Base-by-base conservation (phyloP, 1,284 basidiomycete genomes). In the Rhodofomes roseus region DNA sequence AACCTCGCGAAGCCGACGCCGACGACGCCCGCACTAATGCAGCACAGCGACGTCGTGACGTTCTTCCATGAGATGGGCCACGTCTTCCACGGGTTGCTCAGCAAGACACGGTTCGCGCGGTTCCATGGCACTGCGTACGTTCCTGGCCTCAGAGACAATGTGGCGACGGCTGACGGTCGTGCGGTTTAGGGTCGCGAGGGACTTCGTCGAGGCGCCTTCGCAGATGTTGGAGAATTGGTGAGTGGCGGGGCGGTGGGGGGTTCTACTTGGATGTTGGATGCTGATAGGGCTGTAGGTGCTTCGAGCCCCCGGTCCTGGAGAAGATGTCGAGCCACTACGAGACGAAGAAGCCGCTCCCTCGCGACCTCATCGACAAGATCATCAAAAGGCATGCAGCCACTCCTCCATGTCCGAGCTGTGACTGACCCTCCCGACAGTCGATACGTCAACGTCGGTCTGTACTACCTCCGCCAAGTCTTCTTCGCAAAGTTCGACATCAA, bases 161-260 rank as follows among this genome's bases (percentile, higher is more conserved):
- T 2, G 4, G 25, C 25, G 23, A 7, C 6, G 11, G 25, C 46
- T 48, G 46, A 48, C 46, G 22, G 14, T 48, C 9, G 25, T 12
- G 23, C 12, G 25, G 46, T 48, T 56, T 64, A 84, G 81, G 44
- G 90, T 92, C 37, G 89, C 88, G 1, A 71, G 88, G 16, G 93
- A 95, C 74, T 95, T 95, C 65, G 92, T 92, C 6, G 92, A 94
- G 73, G 90, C 91, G 0, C 93, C 92, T 0, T 89, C 86, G 20
- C 92, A 95, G 75, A 94, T 95, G 93, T 77, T 95, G 61, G 93
- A 95, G 75, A 93, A 95, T 70, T 95, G 92, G 93, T 86, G 50
- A 8, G 76, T 61, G 18, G 20, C 16, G 48, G 29, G 27, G 27
- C 20, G 23, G 37, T 34, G 14, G 27, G 18, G 2, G 5, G n/a